Conservation (phyloP, 2,329 filamentous ascomycete species). For the Decorospora gaudefroyi region DNA sequence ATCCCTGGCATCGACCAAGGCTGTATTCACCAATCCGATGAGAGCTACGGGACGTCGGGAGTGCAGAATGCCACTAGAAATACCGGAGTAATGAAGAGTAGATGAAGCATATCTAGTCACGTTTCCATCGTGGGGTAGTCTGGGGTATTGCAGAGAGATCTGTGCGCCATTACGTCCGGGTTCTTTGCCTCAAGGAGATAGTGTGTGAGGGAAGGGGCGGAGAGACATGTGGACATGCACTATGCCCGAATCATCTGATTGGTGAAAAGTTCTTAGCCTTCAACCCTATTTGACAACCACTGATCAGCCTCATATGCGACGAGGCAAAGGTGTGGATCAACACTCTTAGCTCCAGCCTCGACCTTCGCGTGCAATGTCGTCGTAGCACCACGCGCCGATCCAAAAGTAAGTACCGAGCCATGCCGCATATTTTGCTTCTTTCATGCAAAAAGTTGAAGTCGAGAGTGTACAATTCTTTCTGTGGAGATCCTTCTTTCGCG, state of each 20-base stretch:
- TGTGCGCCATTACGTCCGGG: slow-evolving; percentile 28
- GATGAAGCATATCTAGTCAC: slow-evolving; percentile 34
- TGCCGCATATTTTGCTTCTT: neutral
- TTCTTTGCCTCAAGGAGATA: slow-evolving; percentile 35
- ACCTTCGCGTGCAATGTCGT: neutral
- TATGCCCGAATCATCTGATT: slow-evolving; percentile 25
- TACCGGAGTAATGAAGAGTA: slow-evolving; percentile 41
- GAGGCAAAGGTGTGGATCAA: slow-evolving; percentile 19
- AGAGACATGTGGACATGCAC: slow-evolving; percentile 20
- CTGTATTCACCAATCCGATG: slow-evolving; percentile 32
- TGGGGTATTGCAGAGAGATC: slow-evolving; percentile 43
- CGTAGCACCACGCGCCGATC: slow-evolving; percentile 6
- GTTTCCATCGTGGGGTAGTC: slow-evolving; percentile 38
- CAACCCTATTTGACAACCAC: slow-evolving; percentile 13
- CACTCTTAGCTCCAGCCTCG: neutral
- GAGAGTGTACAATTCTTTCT: slow-evolving; percentile 1
- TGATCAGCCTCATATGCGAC: slow-evolving; percentile 9
- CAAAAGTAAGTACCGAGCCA: neutral
- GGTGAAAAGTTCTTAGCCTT: slow-evolving; percentile 15
- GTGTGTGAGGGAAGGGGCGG: slow-evolving; percentile 23
- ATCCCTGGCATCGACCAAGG: slow-evolving; percentile 12
- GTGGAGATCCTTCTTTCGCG: neutral
- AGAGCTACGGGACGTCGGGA: slow-evolving; percentile 42
- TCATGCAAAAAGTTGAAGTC: neutral
- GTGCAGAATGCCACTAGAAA: slow-evolving; percentile 23